Percentiles rank a stretch among this genome's conserved stretches.
Conservation (phyloP, 192 early-diverging fungal species). For the Coemansia sp. region DNA sequence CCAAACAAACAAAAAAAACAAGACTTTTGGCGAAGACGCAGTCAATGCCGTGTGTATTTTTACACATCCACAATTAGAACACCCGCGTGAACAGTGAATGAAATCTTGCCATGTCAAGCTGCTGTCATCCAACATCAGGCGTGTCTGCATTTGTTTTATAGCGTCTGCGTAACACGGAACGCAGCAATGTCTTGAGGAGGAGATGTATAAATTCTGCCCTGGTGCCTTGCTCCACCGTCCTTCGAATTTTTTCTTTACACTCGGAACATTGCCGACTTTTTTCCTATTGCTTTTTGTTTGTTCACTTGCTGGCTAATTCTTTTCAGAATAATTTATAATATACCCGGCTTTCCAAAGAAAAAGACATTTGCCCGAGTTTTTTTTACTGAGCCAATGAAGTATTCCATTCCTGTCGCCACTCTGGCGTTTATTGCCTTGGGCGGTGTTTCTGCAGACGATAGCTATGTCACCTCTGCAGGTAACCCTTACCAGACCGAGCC, state of each 20-base stretch:
- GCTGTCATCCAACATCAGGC: neutral
- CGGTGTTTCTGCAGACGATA: conserved; percentile 9
- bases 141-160: neutral
- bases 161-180: neutral
- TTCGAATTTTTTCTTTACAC: conserved; percentile 1
- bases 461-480: neutral
- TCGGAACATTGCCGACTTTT: conserved; percentile 25
- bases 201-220: conserved; percentile 5
- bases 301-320: conserved; percentile 1
- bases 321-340: conserved; percentile 2
- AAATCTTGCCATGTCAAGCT: neutral
- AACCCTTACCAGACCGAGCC: conserved; percentile 5
- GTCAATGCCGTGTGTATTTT: conserved; percentile 16
- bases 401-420: conserved; percentile 15
- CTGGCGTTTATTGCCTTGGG: conserved; percentile 11
- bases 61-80: conserved; percentile 32
- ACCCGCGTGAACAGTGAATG: neutral
- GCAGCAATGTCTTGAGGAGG: neutral
- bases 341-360: neutral
- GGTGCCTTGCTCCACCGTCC: neutral
- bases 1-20: conserved; percentile 13
- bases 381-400: conserved; percentile 14
- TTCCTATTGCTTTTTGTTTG: neutral
- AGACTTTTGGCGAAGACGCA: neutral
- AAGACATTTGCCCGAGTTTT: too few relatives aligned